These are phyloP conservation scores for Umbelopsis ramanniana DNA, from an alignment of 192 early-diverging fungal species.

Conservation along the genomic window DNA sequence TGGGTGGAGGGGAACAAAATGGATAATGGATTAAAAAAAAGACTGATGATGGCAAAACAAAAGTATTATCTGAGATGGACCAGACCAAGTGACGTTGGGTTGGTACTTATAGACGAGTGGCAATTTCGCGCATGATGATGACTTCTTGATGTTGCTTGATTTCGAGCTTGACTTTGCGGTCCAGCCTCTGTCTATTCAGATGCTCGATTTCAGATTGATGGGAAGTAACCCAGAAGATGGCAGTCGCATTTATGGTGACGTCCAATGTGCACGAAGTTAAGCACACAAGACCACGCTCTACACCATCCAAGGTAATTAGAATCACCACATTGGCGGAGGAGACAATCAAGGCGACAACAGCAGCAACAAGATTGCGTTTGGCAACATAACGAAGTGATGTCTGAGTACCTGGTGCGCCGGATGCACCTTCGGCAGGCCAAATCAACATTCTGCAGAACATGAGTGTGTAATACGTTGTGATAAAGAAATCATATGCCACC, in stretches of 20 bases:
- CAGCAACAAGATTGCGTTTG: conserved; percentile 46
- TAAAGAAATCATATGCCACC: conserved; percentile 31
- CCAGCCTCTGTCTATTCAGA: conserved; percentile 18
- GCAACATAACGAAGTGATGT: conserved; percentile 38
- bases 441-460: conserved; percentile 7
- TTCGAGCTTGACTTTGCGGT: conserved; percentile 32
- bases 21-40: too few relatives aligned
- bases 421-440: not conserved
- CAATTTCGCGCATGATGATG: conserved; percentile 28
- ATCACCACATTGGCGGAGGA: conserved; percentile 48
- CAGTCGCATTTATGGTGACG: conserved; percentile 49
- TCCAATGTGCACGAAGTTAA: conserved; percentile 52
- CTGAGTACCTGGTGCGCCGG: not conserved
- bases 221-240: conserved; percentile 52
- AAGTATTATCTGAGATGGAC: not conserved
- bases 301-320: conserved; percentile 41
- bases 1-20: too few relatives aligned
- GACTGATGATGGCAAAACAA: too few relatives aligned
- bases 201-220: conserved; percentile 28
- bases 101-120: not conserved
- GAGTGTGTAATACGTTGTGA: conserved; percentile 25
- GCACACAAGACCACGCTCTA: conserved; percentile 52
- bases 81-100: not conserved
- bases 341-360: conserved; percentile 43
- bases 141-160: conserved; percentile 49